These are phyloP conservation scores for Leccinum fibrillosum DNA, from an alignment of 768 basidiomycete genomes.

Conservation along the genomic window DNA sequence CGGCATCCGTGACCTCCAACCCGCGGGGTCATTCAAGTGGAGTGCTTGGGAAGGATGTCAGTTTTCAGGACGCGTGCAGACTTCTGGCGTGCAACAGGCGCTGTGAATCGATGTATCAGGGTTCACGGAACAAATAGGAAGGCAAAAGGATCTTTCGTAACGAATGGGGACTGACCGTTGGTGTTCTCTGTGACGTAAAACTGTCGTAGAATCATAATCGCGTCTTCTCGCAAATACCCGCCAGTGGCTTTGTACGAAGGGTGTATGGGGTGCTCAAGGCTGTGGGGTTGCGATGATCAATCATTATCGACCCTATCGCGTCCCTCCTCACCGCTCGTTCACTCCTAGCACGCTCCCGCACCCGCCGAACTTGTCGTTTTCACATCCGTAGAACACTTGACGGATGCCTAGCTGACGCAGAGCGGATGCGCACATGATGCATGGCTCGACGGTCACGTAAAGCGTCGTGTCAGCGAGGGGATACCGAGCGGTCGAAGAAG, in stretches of 20 bases:
- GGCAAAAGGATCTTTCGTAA: neutral
- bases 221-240: constrained; percentile 77
- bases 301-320: neutral
- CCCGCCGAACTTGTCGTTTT: constrained; percentile 94
- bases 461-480: constrained; percentile 79
- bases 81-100: constrained; percentile 89
- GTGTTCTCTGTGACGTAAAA: constrained; percentile 94
- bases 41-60: constrained; percentile 45
- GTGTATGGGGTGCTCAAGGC: constrained; percentile 70
- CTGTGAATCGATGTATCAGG: constrained; percentile 39
- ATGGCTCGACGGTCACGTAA: constrained; percentile 98
- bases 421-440: constrained; percentile 98
- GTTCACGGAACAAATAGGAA: constrained; percentile 6
- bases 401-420: constrained; percentile 90
- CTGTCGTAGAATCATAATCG: constrained; percentile 80
- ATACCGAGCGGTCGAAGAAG: constrained; percentile 36
- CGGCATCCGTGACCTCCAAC: neutral
- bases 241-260: constrained; percentile 71
- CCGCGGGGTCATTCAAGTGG: constrained; percentile 3
- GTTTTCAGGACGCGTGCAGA: constrained; percentile 81
- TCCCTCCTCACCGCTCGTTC: constrained; percentile 58
- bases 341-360: constrained; percentile 93
- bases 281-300: constrained; percentile 28
- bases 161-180: constrained; percentile 59
- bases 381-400: constrained; percentile 89